Evolutionary conservation across 1,284 basidiomycete species (phyloP).

Genomic region (Ceratobasidium papillatum): DNA sequence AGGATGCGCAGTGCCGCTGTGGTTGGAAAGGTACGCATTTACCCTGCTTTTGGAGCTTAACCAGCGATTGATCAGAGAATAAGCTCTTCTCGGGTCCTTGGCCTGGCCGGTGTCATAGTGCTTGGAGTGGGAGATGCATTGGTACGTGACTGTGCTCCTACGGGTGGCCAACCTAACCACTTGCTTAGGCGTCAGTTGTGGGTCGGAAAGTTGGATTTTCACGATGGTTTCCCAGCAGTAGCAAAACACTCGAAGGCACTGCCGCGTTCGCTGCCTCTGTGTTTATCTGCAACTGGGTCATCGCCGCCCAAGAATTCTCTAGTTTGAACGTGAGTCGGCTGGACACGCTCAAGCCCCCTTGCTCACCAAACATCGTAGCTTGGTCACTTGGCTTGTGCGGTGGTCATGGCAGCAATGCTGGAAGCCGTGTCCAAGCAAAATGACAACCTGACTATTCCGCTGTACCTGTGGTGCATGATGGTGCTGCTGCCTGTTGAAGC

Average conservation of each 20-base stretch:
- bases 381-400: constrained; percentile 53
- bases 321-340: constrained; percentile 50
- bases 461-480: constrained; percentile 79
- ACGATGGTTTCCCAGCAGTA: constrained; percentile 83
- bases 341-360: background rate
- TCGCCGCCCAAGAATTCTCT: constrained; percentile 65
- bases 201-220: constrained; percentile 83
- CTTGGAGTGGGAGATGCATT: constrained; percentile 95
- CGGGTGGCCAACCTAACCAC: background rate
- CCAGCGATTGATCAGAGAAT: background rate
- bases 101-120: constrained; percentile 89
- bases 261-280: constrained; percentile 82
- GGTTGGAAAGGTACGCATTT: constrained; percentile 87
- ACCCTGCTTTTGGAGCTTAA: background rate
- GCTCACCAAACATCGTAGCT: background rate
- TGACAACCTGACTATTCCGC: constrained; percentile 89
- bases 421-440: constrained; percentile 93
- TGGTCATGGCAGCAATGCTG: constrained; percentile 71
- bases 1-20: constrained; percentile 91
- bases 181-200: constrained; percentile 82
- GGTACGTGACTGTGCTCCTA: constrained; percentile 58
- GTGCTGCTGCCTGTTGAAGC: constrained; percentile 41
- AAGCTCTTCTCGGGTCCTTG: constrained; percentile 75
- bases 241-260: constrained; percentile 94
- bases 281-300: constrained; percentile 69